Conservation (phyloP, 306 rosid species). For the Quercus agrifolia region DNA sequence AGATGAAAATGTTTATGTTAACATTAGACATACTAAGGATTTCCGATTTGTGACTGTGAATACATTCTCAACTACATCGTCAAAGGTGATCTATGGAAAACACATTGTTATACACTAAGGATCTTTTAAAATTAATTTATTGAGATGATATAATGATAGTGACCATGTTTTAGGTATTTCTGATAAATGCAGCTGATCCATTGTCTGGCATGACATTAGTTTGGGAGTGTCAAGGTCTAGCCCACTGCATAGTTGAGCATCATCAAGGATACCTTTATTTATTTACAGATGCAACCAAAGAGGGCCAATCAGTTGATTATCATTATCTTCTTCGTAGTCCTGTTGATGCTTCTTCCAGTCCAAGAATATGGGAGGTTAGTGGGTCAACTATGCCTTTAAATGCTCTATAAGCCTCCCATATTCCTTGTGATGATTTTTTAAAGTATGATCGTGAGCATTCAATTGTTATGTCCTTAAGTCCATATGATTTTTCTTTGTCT, state of each 20-base stretch:
- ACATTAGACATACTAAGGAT: slow-evolving; percentile 75
- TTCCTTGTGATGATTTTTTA: background rate
- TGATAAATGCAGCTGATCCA: slow-evolving; percentile 92
- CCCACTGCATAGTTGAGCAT: slow-evolving; percentile 86
- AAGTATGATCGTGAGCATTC: background rate
- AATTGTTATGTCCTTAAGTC: slow-evolving; percentile 2
- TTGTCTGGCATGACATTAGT: slow-evolving; percentile 69
- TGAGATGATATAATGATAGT: slow-evolving; percentile 27
- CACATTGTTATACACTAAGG: background rate
- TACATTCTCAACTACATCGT: slow-evolving; percentile 57
- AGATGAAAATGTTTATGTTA: slow-evolving; percentile 58
- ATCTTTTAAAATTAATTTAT: background rate
- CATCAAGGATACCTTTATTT: slow-evolving; percentile 72
- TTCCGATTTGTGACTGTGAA: slow-evolving; percentile 72
- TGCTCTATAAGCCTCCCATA: background rate
- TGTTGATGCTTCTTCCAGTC: slow-evolving; percentile 40
- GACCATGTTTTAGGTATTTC: slow-evolving; percentile 75
- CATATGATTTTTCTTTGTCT: background rate
- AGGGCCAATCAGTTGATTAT: slow-evolving; percentile 50
- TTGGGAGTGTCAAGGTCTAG: slow-evolving; percentile 77
- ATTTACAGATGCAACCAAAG: slow-evolving; percentile 82
- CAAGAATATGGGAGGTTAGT: slow-evolving; percentile 89
- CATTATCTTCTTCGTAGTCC: slow-evolving; percentile 79
- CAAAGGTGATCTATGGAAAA: slow-evolving; percentile 60
- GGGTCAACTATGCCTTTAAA: slow-evolving; percentile 1